These are phyloP conservation scores for Sporothrix phasma DNA, from an alignment of 2,329 filamentous ascomycete genomes.

Conservation along the genomic window DNA sequence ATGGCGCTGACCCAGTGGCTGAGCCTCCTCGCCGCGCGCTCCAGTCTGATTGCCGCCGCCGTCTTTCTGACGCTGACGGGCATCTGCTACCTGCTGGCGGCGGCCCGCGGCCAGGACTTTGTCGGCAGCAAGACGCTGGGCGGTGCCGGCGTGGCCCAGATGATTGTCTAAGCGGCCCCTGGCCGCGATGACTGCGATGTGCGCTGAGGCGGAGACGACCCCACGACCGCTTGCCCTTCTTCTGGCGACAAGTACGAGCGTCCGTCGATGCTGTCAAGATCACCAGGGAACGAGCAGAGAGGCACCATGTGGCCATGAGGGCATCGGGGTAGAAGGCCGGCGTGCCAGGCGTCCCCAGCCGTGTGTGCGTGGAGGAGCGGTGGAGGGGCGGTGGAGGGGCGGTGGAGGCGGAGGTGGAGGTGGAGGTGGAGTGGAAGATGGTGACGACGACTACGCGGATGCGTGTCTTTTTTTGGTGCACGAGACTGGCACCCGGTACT, in stretches of 20 bases:
- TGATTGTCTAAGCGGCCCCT: conserved; percentile 65
- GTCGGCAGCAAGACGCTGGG: conserved; percentile 93
- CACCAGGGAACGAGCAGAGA: neutral
- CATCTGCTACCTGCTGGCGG: conserved; percentile 71
- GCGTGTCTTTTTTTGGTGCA: neutral
- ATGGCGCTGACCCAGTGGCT: conserved; percentile 82
- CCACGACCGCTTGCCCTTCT: neutral
- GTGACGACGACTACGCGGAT: neutral
- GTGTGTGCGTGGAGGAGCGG: neutral
- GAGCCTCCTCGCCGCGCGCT: conserved; percentile 54
- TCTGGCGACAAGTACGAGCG: neutral
- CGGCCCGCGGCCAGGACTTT: conserved; percentile 73
- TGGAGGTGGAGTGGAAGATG: neutral
- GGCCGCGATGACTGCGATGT: neutral
- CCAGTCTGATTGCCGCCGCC: conserved; percentile 76
- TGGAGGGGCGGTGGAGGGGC: too few species aligned
- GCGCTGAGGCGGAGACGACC: neutral
- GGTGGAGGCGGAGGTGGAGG: neutral
- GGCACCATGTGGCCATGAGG: too few species aligned
- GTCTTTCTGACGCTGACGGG: conserved; percentile 69
- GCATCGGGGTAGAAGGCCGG: too few species aligned
- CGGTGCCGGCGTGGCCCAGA: conserved; percentile 86
- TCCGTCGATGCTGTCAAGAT: neutral
- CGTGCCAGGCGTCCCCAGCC: too few species aligned
- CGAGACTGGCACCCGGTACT: neutral